Evolutionary conservation across 371 early-diverging fungal genomes (phyloP).

Genomic region (Choanephora cucurbitarum): DNA sequence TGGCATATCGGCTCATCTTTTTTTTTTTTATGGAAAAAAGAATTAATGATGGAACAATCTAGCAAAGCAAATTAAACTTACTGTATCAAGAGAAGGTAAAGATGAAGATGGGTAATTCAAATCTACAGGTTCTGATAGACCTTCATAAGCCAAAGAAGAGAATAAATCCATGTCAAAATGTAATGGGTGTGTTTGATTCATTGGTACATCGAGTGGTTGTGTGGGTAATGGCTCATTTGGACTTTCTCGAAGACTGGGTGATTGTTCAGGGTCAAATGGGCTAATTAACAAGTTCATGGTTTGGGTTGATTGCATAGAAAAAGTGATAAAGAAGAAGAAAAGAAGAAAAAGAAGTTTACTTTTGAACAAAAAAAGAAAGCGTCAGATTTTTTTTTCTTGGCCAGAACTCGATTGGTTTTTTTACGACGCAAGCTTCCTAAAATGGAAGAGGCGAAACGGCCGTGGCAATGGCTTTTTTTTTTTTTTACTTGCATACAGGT

Average conservation of each 20-base stretch:
- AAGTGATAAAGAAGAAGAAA: neutral
- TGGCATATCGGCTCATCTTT: conserved; percentile 1
- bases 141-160: neutral
- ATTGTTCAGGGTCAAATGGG: conserved; percentile 14
- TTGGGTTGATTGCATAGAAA: neutral
- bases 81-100: conserved; percentile 16
- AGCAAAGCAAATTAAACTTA: neutral
- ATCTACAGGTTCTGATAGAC: neutral
- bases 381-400: too few species aligned
- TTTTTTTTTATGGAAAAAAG: conserved; percentile 2
- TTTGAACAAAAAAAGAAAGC: too few species aligned
- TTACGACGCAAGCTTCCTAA: too few species aligned
- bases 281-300: conserved; percentile 20
- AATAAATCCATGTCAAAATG: neutral
- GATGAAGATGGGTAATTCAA: neutral
- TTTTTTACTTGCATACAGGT: too few species aligned
- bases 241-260: neutral
- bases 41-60: neutral
- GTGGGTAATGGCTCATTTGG: conserved; percentile 1
- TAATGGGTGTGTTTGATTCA: neutral
- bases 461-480: too few species aligned
- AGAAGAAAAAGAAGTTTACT: neutral
- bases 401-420: too few species aligned
- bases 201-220: conserved; percentile 10
- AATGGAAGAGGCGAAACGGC: too few species aligned